Percentiles rank a stretch among this genome's conserved stretches.
Evolutionary conservation across 805 yeast genomes (phyloP).

Genomic region (Zygosaccharomyces gambellarensis): DNA sequence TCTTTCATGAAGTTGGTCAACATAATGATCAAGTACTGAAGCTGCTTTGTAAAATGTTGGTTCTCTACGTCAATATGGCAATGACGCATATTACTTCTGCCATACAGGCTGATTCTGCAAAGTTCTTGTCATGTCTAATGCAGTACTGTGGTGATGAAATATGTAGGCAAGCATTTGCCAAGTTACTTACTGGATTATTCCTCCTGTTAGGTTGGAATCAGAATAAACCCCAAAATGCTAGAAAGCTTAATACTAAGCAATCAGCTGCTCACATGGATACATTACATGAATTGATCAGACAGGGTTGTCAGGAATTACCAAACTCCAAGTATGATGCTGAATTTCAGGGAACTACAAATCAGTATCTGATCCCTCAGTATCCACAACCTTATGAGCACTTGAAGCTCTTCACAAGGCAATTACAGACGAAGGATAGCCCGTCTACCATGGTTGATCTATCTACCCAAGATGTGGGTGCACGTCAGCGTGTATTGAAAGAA

Average conservation of each 20-base stretch:
- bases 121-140: constrained; percentile 58
- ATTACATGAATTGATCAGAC: constrained; percentile 39
- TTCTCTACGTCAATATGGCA: constrained; percentile 79
- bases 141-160: constrained; percentile 50
- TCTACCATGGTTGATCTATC: constrained; percentile 8
- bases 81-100: constrained; percentile 87
- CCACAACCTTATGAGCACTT: constrained; percentile 64
- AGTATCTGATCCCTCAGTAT: constrained; percentile 50
- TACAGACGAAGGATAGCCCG: constrained; percentile 26
- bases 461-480: constrained; percentile 25
- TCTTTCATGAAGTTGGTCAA: constrained; percentile 45
- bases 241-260: constrained; percentile 20
- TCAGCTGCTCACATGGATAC: constrained; percentile 37
- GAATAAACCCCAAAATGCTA: constrained; percentile 21
- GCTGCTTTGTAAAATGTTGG: constrained; percentile 53
- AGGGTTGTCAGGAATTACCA: constrained; percentile 33
- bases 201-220: constrained; percentile 70
- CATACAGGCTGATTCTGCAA: constrained; percentile 70
- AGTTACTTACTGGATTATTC: constrained; percentile 62
- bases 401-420: constrained; percentile 49
- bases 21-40: constrained; percentile 52
- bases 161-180: constrained; percentile 60
- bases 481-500: constrained; percentile 42
- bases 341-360: constrained; percentile 9
- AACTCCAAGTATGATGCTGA: constrained; percentile 1